Percentiles rank a stretch among this genome's conserved stretches.
phyloP scores from a whole-genome alignment of 192 early-diverging fungal genomes.

The Coemansia sp. region DNA sequence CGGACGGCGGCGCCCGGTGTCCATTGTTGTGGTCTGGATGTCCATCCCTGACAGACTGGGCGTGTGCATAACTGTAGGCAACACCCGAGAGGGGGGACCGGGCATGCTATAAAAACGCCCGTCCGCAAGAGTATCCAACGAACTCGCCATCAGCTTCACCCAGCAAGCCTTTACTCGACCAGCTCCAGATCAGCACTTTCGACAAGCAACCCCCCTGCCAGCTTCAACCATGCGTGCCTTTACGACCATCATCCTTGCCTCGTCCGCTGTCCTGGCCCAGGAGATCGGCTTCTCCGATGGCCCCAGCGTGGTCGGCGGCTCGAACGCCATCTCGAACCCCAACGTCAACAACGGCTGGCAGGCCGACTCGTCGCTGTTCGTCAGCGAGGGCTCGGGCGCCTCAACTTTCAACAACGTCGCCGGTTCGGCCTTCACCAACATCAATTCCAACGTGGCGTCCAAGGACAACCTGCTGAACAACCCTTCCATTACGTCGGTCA shows the following conservation, averaged over 20 bases:
- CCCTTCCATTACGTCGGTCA: constrained; percentile 20
- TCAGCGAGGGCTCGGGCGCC: not conserved
- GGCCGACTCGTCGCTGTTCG: constrained; percentile 33
- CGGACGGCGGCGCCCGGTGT: too few relatives aligned
- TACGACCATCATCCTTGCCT: constrained; percentile 27
- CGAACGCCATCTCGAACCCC: constrained; percentile 40
- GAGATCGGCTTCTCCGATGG: constrained; percentile 37
- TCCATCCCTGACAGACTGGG: too few relatives aligned
- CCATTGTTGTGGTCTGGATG: too few relatives aligned
- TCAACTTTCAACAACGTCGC: constrained; percentile 34
- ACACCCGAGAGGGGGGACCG: too few relatives aligned
- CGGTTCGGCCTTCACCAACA: constrained; percentile 31
- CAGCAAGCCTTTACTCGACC: too few relatives aligned
- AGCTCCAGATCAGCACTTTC: too few relatives aligned
- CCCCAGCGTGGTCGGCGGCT: constrained; percentile 14
- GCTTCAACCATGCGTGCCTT: constrained; percentile 35
- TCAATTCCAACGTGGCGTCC: constrained; percentile 36
- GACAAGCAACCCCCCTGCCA: too few relatives aligned
- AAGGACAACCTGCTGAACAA: constrained; percentile 48
- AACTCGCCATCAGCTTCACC: too few relatives aligned
- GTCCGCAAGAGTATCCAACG: too few relatives aligned
- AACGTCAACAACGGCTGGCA: constrained; percentile 49
- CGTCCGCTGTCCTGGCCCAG: constrained; percentile 21
- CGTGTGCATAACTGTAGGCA: too few relatives aligned
- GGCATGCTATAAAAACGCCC: too few relatives aligned